phyloP scores from a whole-genome alignment of 208 protist genomes.

The Acanthamoeba divionensis region DNA sequence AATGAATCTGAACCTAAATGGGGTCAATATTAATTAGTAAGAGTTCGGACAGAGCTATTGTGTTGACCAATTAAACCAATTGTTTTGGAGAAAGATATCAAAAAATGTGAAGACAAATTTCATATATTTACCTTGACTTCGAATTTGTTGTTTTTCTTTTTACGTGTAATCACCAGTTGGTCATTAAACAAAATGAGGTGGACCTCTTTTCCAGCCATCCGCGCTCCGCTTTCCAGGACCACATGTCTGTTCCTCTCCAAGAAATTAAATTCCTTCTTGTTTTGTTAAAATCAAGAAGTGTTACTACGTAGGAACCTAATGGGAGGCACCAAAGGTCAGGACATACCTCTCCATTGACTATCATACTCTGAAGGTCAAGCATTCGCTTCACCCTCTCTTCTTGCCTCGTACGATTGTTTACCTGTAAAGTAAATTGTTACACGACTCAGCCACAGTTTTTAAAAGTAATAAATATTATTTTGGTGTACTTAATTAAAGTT shows the following conservation, averaged over 20 bases:
- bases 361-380: not conserved
- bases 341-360: not conserved
- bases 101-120: not conserved
- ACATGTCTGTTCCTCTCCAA: not conserved
- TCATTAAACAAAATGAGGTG: constrained; percentile 26
- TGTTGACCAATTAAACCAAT: too few relatives aligned
- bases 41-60: too few relatives aligned
- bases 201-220: not conserved
- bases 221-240: not conserved
- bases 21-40: too few relatives aligned
- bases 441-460: too few relatives aligned
- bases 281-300: too few relatives aligned
- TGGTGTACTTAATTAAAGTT: not conserved
- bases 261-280: not conserved
- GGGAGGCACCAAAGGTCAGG: not conserved
- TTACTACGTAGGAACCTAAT: not conserved
- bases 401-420: constrained; percentile 24
- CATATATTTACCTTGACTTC: not conserved
- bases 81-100: too few relatives aligned
- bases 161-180: not conserved
- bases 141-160: constrained; percentile 13
- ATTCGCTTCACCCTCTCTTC: constrained; percentile 20
- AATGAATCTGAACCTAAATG: not conserved
- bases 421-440: not conserved
- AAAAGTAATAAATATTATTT: too few relatives aligned